Evolutionary conservation across 2,329 filamentous ascomycete genomes (phyloP).

Genomic region (Fusarium citri): DNA sequence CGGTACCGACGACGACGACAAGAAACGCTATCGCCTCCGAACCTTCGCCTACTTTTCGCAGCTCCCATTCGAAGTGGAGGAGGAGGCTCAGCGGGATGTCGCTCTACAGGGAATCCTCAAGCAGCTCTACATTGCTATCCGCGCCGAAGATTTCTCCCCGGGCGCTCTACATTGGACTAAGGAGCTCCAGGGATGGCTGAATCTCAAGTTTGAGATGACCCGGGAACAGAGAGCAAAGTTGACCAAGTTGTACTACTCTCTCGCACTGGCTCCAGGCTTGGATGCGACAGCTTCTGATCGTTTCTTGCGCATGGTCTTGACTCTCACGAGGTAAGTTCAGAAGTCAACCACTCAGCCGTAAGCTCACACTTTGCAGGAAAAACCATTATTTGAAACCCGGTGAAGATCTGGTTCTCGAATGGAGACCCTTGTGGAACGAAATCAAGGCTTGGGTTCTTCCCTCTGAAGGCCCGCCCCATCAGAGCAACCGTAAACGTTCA

Average conservation of each 20-base stretch:
- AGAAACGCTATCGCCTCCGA: constrained; percentile 80
- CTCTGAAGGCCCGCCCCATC: constrained; percentile 78
- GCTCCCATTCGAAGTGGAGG: constrained; percentile 89
- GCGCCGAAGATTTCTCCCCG: constrained; percentile 92
- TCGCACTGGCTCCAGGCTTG: constrained; percentile 88
- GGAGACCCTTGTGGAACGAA: constrained; percentile 92
- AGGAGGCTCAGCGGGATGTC: constrained; percentile 78
- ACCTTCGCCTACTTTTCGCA: constrained; percentile 94
- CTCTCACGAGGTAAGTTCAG: constrained; percentile 83
- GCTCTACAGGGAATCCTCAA: constrained; percentile 90
- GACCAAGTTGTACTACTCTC: constrained; percentile 92
- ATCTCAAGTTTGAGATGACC: constrained; percentile 96
- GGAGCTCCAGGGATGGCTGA: constrained; percentile 94
- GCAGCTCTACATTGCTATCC: constrained; percentile 90
- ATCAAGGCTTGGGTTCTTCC: constrained; percentile 91
- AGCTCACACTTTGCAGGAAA: constrained; percentile 66
- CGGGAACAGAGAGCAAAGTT: constrained; percentile 84
- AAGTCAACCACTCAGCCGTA: constrained; percentile 15
- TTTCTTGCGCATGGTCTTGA: constrained; percentile 96
- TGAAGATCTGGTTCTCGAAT: constrained; percentile 91
- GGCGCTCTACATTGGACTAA: constrained; percentile 97
- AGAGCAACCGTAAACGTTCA: constrained; percentile 65
- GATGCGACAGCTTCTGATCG: constrained; percentile 85
- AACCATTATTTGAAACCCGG: constrained; percentile 95
- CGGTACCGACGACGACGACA: constrained; percentile 62